Conservation (phyloP, 345 rosid genomes). For the Firmiana major region DNA sequence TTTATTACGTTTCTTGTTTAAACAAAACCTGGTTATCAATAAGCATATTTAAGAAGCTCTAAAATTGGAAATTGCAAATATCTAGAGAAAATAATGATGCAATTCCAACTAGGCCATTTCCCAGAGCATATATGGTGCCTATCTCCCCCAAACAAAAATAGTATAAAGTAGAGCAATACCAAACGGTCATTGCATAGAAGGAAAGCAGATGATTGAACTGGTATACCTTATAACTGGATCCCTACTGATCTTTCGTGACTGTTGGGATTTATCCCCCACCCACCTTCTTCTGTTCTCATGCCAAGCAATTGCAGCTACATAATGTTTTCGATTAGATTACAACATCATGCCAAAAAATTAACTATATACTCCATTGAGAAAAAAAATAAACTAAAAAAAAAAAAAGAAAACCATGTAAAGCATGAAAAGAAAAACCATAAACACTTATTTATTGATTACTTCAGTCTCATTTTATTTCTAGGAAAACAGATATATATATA, state of each 20-base stretch:
- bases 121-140: background rate
- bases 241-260: slow-evolving; percentile 33
- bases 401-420: background rate
- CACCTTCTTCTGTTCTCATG: slow-evolving; percentile 72
- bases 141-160: background rate
- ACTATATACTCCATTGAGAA: background rate
- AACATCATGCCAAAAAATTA: background rate
- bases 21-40: background rate
- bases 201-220: slow-evolving; percentile 6
- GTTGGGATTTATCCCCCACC: slow-evolving; percentile 62
- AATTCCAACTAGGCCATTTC: background rate
- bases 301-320: slow-evolving; percentile 67
- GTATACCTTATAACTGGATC: slow-evolving; percentile 77
- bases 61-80: background rate
- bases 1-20: background rate
- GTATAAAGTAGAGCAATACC: background rate
- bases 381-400: background rate
- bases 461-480: background rate
- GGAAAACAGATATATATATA: background rate
- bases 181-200: background rate
- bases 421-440: background rate
- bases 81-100: background rate
- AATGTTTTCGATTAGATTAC: slow-evolving; percentile 16
- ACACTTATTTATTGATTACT: background rate
- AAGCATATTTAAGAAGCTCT: background rate